A percentile compares a stretch with the other conserved stretches of the same genome.
Evolutionary conservation across 768 basidiomycete genomes (phyloP).

Genomic region (Leccinum obscurum): DNA sequence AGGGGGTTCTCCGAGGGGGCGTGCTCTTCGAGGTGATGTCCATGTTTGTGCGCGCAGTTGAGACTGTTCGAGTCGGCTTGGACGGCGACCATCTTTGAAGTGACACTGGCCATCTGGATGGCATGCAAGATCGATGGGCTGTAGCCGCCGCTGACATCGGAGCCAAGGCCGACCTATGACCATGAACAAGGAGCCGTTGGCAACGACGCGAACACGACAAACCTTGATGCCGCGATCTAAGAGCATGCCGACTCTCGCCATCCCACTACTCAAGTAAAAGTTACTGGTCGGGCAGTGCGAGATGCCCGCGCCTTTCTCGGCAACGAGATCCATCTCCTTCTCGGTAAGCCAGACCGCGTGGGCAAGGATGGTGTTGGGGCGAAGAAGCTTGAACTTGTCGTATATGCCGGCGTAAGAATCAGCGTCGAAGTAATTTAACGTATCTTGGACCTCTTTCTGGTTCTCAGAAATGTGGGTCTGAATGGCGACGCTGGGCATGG

Average conservation of each 20-base stretch:
- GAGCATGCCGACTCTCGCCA: slow-evolving; percentile 75
- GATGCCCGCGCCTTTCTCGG: slow-evolving; percentile 64
- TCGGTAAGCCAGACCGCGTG: slow-evolving; percentile 82
- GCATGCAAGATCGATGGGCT: slow-evolving; percentile 75
- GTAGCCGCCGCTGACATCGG: slow-evolving; percentile 89
- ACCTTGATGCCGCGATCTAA: slow-evolving; percentile 89
- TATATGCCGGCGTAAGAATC: slow-evolving; percentile 79
- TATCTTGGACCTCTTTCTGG: slow-evolving; percentile 63
- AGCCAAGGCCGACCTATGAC: slow-evolving; percentile 86
- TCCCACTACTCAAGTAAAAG: slow-evolving; percentile 85
- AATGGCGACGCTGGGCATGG: slow-evolving; percentile 65
- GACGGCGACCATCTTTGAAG: slow-evolving; percentile 74
- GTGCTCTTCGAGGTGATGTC: neutral
- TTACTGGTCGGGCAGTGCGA: slow-evolving; percentile 96
- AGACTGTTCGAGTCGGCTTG: slow-evolving; percentile 30
- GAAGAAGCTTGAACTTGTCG: slow-evolving; percentile 72
- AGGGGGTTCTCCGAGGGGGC: neutral
- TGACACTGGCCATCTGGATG: slow-evolving; percentile 74
- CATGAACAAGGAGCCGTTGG: slow-evolving; percentile 6
- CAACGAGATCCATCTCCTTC: slow-evolving; percentile 72
- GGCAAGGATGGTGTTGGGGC: slow-evolving; percentile 80
- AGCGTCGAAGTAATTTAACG: slow-evolving; percentile 66
- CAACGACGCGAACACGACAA: slow-evolving; percentile 12
- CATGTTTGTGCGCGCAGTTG: neutral
- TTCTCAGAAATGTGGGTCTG: slow-evolving; percentile 97